phyloP scores from a whole-genome alignment of 164 flowering plant species.

The Nelumbo lutea region DNA sequence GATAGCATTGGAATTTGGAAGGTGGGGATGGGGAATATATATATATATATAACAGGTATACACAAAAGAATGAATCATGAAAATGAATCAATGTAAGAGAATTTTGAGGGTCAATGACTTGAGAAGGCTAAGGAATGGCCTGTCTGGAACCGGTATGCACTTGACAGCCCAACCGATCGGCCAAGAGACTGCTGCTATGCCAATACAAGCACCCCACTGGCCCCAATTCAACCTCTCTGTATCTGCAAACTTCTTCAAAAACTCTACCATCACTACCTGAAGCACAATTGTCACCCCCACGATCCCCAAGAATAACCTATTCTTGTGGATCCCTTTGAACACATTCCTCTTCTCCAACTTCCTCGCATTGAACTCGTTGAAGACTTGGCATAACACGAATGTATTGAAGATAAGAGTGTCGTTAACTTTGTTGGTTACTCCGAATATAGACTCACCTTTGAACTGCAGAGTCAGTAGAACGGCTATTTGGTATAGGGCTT shows the following conservation, averaged over 20 bases:
- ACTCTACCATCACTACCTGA: neutral
- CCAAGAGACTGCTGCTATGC: neutral
- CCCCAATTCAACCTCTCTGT: neutral
- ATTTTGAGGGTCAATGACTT: too few species aligned
- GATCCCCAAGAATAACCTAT: neutral
- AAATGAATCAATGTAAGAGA: too few species aligned
- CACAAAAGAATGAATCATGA: too few species aligned
- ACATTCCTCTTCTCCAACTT: conserved; percentile 3
- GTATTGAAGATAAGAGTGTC: conserved; percentile 7
- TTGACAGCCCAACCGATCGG: too few species aligned
- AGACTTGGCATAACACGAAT: conserved; percentile 1
- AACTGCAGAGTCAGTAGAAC: conserved; percentile 7
- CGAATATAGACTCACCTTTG: conserved; percentile 6
- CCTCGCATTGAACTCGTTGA: too few species aligned
- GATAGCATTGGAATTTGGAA: too few species aligned
- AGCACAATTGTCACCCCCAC: neutral
- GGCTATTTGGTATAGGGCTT: conserved; percentile 9
- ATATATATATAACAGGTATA: too few species aligned
- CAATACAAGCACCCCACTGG: neutral
- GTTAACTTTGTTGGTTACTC: neutral
- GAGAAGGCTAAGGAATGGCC: too few species aligned
- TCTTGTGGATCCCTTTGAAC: conserved; percentile 6
- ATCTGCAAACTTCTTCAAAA: neutral
- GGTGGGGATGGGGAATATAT: too few species aligned
- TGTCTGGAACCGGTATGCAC: too few species aligned